Conservation (phyloP, 345 rosid species). For the Citrus australasica region DNA sequence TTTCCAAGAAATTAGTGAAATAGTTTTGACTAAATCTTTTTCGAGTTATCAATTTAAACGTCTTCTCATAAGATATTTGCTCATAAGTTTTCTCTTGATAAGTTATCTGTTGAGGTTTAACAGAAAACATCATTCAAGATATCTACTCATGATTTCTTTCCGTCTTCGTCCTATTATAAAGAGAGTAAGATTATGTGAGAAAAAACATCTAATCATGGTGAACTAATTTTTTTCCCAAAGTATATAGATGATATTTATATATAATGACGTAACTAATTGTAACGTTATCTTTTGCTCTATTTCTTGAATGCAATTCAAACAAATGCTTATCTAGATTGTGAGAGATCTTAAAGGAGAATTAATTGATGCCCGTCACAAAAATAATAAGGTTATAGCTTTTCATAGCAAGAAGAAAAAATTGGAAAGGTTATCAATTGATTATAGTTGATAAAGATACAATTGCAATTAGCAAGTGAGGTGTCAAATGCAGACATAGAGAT, state of each 20-base stretch:
- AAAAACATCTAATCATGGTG: rapidly evolving
- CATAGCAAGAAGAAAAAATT: background rate
- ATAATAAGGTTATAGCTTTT: background rate
- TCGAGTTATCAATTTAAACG: too few species aligned
- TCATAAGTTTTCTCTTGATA: too few species aligned
- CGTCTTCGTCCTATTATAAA: too few species aligned
- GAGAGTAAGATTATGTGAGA: too few species aligned
- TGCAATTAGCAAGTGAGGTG: background rate
- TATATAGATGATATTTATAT: too few species aligned
- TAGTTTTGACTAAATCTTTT: too few species aligned
- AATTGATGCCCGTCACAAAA: background rate
- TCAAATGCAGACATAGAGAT: background rate
- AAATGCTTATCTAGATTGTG: background rate
- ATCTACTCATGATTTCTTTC: rapidly evolving
- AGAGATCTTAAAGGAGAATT: background rate
- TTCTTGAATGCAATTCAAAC: background rate
- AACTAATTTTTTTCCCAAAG: too few species aligned
- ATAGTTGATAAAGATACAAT: background rate
- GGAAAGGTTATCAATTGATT: background rate
- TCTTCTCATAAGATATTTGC: too few species aligned
- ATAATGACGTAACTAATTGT: background rate
- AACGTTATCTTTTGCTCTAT: background rate
- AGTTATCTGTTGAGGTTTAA: rapidly evolving
- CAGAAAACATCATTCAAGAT: rapidly evolving
- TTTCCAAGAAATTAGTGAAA: too few species aligned